Conservation (phyloP, 2,329 filamentous ascomycete species). For the Leptographium flavum region DNA sequence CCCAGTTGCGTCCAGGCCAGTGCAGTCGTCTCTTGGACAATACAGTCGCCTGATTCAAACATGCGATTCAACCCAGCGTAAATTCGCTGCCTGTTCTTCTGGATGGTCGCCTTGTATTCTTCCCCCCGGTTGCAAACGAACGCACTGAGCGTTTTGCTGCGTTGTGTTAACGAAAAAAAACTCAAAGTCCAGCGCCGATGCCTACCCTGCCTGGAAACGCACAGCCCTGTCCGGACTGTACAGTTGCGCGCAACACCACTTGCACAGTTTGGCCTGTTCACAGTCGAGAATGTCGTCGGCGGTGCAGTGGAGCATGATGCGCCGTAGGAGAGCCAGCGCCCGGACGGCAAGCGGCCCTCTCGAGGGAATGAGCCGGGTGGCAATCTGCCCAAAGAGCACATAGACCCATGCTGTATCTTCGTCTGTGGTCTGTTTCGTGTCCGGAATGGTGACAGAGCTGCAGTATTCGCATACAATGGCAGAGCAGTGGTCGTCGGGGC, state of each 20-base stretch:
- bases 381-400: not conserved
- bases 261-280: constrained; percentile 6
- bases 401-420: not conserved
- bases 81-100: constrained; percentile 7
- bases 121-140: constrained; percentile 5
- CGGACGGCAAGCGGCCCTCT: constrained; percentile 6
- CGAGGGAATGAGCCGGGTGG: not conserved
- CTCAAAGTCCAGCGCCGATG: not conserved
- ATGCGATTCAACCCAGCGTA: constrained; percentile 6
- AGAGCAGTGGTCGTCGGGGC: constrained; percentile 3
- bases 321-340: constrained; percentile 4
- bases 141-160: constrained; percentile 5
- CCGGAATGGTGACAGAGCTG: not conserved
- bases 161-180: not conserved
- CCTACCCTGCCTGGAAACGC: constrained; percentile 9
- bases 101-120: not conserved
- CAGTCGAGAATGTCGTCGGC: constrained; percentile 5
- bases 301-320: constrained; percentile 6
- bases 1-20: constrained; percentile 10
- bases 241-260: constrained; percentile 7
- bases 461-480: constrained; percentile 5
- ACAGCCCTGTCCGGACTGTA: constrained; percentile 8
- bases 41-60: constrained; percentile 2
- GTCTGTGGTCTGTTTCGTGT: not conserved
- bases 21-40: constrained; percentile 7